These are phyloP conservation scores for Sphaerostilbella broomeana DNA, from an alignment of 2,329 filamentous ascomycete species.

Conservation along the genomic window DNA sequence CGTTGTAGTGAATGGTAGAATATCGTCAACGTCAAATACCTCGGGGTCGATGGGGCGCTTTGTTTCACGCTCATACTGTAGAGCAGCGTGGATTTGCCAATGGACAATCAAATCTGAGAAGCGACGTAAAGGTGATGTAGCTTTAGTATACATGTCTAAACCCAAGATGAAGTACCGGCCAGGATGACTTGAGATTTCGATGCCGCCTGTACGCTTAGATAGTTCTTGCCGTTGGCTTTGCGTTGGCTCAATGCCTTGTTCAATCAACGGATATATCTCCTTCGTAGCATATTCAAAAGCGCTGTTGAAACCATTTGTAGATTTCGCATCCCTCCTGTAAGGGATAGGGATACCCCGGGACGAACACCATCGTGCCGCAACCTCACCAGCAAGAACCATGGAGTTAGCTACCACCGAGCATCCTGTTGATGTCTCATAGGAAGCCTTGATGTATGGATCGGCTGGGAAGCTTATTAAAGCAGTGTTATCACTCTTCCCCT, in stretches of 20 bases:
- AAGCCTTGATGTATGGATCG: conserved; percentile 45
- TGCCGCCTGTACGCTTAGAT: conserved; percentile 35
- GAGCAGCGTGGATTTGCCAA: conserved; percentile 58
- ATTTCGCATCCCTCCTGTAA: conserved; percentile 46
- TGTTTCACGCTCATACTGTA: conserved; percentile 39
- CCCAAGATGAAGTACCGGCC: conserved; percentile 53
- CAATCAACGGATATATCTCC: conserved; percentile 29
- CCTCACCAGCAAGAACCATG: conserved; percentile 58
- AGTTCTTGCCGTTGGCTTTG: conserved; percentile 25
- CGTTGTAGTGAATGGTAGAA: conserved; percentile 40
- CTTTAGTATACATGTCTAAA: conserved; percentile 54
- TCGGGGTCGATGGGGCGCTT: conserved; percentile 20
- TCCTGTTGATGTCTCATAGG: conserved; percentile 24
- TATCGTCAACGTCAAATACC: conserved; percentile 25
- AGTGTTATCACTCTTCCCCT: conserved; percentile 12
- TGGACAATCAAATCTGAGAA: conserved; percentile 57
- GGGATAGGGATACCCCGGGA: conserved; percentile 52
- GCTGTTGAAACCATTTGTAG: conserved; percentile 27
- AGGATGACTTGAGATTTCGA: conserved; percentile 46
- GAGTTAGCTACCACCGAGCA: conserved; percentile 31
- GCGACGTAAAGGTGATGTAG: conserved; percentile 60
- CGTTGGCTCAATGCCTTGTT: conserved; percentile 28
- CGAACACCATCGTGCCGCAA: conserved; percentile 55
- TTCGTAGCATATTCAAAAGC: conserved; percentile 31
- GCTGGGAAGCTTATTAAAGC: conserved; percentile 29